Evolutionary conservation across 257 asterid species (phyloP).

Genomic region (Solanum habrochaites): DNA sequence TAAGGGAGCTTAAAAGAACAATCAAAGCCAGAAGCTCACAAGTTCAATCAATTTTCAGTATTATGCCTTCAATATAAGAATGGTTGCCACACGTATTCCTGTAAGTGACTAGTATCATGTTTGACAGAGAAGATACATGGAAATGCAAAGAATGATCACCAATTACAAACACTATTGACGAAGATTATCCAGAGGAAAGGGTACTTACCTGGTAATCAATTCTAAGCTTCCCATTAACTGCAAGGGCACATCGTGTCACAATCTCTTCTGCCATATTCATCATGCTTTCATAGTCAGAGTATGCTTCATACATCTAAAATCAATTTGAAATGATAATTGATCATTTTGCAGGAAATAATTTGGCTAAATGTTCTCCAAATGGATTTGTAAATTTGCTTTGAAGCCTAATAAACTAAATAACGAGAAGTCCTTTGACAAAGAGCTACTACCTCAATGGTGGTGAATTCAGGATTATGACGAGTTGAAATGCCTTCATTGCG

Average conservation of each 20-base stretch:
- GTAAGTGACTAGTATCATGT: not conserved
- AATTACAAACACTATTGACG: not conserved
- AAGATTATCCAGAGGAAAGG: not conserved
- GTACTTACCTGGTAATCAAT: conserved; percentile 72
- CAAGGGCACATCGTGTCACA: conserved; percentile 73
- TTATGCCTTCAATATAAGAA: not conserved
- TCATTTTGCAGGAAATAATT: not conserved
- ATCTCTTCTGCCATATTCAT: conserved; percentile 93
- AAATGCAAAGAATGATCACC: not conserved
- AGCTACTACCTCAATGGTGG: conserved; percentile 84
- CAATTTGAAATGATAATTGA: not conserved
- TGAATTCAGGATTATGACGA: conserved; percentile 98
- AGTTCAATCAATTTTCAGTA: not conserved
- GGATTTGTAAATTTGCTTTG: not conserved
- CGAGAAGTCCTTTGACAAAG: not conserved
- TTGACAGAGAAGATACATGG: not conserved
- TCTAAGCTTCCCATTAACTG: conserved; percentile 69
- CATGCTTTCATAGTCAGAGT: conserved; percentile 94
- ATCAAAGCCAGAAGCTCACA: not conserved
- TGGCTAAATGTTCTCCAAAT: not conserved
- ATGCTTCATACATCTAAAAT: conserved; percentile 89
- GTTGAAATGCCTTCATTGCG: conserved; percentile 97
- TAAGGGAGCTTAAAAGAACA: not conserved
- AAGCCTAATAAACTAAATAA: not conserved
- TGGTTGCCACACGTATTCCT: not conserved